These are phyloP conservation scores for Leptodermis oblonga DNA, from an alignment of 257 asterid genomes.

Conservation along the genomic window DNA sequence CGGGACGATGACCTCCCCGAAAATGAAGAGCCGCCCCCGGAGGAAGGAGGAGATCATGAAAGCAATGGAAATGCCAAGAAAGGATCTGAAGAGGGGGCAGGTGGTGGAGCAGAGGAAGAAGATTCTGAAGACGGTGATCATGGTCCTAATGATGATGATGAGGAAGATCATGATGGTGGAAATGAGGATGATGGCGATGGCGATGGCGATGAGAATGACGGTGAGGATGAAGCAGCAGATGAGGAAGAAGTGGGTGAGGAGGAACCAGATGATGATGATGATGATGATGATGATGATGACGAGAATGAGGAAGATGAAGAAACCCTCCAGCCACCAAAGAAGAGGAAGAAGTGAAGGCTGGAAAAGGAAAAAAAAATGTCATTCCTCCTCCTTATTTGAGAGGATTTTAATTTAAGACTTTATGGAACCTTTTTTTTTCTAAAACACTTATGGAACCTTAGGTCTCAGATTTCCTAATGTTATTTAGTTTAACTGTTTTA, in stretches of 20 bases:
- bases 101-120: conserved; percentile 30
- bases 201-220: conserved; percentile 19
- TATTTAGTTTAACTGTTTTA: conserved; percentile 18
- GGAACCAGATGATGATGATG: conserved; percentile 30
- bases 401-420: neutral
- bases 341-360: conserved; percentile 65
- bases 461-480: conserved; percentile 21
- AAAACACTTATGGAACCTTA: no score
- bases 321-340: conserved; percentile 73
- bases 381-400: neutral
- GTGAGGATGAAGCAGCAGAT: conserved; percentile 3
- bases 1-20: conserved; percentile 26
- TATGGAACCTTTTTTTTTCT: neutral
- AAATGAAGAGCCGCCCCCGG: conserved; percentile 35
- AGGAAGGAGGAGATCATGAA: conserved; percentile 35
- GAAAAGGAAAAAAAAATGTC: neutral
- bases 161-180: conserved; percentile 20
- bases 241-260: conserved; percentile 32
- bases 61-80: conserved; percentile 41
- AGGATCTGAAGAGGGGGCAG: conserved; percentile 23
- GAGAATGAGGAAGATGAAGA: conserved; percentile 56
- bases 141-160: conserved; percentile 12
- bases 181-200: conserved; percentile 21
- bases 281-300: conserved; percentile 37
- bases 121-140: conserved; percentile 28